These are phyloP conservation scores for Leishmania braziliensis DNA, from an alignment of 208 protist species.

Conservation along the genomic window DNA sequence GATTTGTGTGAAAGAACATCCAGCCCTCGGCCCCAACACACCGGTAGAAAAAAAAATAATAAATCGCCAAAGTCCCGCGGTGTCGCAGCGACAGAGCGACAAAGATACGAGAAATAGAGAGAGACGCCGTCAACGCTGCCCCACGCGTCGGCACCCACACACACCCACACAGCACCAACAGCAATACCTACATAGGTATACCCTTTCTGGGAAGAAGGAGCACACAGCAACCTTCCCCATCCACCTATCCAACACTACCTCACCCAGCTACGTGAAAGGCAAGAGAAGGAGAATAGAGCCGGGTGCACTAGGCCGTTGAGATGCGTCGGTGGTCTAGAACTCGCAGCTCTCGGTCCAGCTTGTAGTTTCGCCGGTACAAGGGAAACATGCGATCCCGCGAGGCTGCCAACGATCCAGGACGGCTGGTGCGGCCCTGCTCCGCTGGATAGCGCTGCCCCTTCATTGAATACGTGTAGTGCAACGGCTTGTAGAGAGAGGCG, in stretches of 20 bases:
- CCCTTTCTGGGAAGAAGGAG: neutral
- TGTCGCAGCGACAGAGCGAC: neutral
- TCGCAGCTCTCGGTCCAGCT: slow-evolving; percentile 60
- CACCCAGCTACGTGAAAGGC: neutral
- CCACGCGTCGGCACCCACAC: neutral
- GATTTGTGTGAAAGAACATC: neutral
- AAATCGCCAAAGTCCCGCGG: neutral
- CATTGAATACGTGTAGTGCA: slow-evolving; percentile 81
- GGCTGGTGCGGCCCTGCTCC: slow-evolving; percentile 74
- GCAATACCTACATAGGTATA: neutral
- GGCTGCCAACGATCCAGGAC: slow-evolving; percentile 61
- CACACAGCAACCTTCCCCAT: neutral
- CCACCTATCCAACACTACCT: neutral
- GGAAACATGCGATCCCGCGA: slow-evolving; percentile 80
- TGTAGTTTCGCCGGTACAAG: slow-evolving; percentile 66
- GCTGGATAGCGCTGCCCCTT: slow-evolving; percentile 83
- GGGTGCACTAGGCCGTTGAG: slow-evolving; percentile 55
- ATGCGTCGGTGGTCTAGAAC: slow-evolving; percentile 53
- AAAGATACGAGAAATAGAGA: neutral
- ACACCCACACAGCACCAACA: neutral
- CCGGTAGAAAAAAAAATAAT: neutral
- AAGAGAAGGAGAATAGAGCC: neutral
- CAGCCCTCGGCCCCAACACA: neutral
- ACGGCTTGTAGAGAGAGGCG: slow-evolving; percentile 77
- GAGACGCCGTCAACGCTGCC: neutral